These are phyloP conservation scores for Waltergamsia citrina DNA, from an alignment of 2,329 filamentous ascomycete species.

Conservation along the genomic window DNA sequence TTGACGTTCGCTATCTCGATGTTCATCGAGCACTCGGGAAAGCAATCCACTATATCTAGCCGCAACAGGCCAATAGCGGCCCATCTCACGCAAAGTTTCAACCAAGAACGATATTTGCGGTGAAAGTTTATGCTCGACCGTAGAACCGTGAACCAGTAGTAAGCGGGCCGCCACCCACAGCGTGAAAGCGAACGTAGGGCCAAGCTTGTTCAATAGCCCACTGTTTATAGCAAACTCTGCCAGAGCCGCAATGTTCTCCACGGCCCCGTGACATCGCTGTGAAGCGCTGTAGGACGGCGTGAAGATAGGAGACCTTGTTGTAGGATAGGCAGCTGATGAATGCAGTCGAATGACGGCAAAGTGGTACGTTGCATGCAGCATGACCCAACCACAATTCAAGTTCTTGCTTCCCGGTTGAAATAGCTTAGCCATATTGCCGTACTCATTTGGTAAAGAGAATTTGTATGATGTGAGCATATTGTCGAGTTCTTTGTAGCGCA, in stretches of 20 bases:
- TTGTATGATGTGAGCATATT: constrained; percentile 75
- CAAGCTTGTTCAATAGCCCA: constrained; percentile 67
- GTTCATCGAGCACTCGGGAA: constrained; percentile 77
- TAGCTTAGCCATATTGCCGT: constrained; percentile 72
- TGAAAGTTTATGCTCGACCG: constrained; percentile 74
- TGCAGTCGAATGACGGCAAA: constrained; percentile 85
- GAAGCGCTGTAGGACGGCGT: constrained; percentile 79
- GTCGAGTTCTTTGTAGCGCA: constrained; percentile 77
- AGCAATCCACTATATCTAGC: constrained; percentile 73
- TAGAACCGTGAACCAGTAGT: constrained; percentile 81
- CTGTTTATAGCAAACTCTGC: constrained; percentile 71
- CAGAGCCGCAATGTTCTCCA: constrained; percentile 71
- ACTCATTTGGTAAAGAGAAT: constrained; percentile 71
- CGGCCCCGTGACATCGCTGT: constrained; percentile 73
- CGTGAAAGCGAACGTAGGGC: constrained; percentile 85
- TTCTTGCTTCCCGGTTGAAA: constrained; percentile 62
- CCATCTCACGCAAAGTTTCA: constrained; percentile 71
- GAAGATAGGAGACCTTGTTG: constrained; percentile 79
- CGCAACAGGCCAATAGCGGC: constrained; percentile 77
- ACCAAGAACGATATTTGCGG: constrained; percentile 76
- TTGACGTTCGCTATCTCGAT: constrained; percentile 66
- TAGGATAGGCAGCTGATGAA: constrained; percentile 87
- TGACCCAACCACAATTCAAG: constrained; percentile 77
- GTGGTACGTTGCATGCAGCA: constrained; percentile 85
- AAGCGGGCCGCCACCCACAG: constrained; percentile 86